phyloP scores from a whole-genome alignment of 805 yeast species.

The Phaffomyces opuntiae region DNA sequence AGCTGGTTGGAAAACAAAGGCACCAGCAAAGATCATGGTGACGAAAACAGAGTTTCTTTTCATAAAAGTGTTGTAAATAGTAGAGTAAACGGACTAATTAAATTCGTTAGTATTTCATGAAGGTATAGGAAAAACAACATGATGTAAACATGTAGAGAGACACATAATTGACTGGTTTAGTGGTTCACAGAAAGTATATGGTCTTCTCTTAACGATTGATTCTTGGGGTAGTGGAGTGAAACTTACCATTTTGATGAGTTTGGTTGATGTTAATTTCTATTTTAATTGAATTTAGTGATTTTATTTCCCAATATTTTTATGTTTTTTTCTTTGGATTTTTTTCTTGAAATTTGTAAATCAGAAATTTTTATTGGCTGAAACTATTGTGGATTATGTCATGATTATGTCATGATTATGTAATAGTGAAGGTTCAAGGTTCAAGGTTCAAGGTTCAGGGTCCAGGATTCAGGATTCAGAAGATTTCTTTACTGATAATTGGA shows the following conservation, averaged over 20 bases:
- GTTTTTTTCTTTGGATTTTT: conserved; percentile 6
- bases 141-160: not conserved
- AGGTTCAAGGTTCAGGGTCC: too few species aligned
- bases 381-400: not conserved
- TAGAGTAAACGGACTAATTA: conserved; percentile 33
- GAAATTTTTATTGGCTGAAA: conserved; percentile 12
- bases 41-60: conserved; percentile 90
- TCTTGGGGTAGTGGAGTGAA: not conserved
- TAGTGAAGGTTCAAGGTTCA: too few species aligned
- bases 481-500: too few species aligned
- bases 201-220: not conserved
- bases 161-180: too few species aligned
- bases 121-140: not conserved
- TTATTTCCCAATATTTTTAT: not conserved
- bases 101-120: conserved; percentile 1
- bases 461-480: too few species aligned
- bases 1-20: conserved; percentile 78
- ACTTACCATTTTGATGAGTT: conserved; percentile 2
- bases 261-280: not conserved
- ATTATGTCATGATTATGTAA: too few species aligned
- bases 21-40: conserved; percentile 72
- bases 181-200: too few species aligned
- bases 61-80: conserved; percentile 60
- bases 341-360: conserved; percentile 9
- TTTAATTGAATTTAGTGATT: not conserved